phyloP scores from a whole-genome alignment of 306 rosid species.

The Prunus fruticosa region DNA sequence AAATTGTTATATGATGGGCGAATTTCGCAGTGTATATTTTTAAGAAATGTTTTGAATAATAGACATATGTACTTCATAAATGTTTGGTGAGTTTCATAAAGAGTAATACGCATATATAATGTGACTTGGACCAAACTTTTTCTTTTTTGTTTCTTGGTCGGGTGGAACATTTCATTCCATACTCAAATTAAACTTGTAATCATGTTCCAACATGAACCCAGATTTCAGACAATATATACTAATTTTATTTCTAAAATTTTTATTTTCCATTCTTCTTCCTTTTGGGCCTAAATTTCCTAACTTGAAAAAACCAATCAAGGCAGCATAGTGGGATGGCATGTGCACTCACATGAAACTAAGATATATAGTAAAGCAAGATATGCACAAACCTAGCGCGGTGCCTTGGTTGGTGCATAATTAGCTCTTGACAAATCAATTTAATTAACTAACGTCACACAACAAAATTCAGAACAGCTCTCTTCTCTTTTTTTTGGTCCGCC shows the following conservation, averaged over 20 bases:
- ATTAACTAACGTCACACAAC: not conserved
- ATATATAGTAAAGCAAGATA: constrained; percentile 9
- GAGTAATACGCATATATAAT: not conserved
- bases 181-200: not conserved
- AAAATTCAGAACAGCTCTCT: not conserved
- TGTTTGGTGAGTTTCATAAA: not conserved
- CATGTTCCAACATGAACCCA: constrained; percentile 19
- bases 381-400: not conserved
- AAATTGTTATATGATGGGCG: too few relatives aligned
- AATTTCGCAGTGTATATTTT: too few relatives aligned
- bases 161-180: not conserved
- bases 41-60: too few relatives aligned
- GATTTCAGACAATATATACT: constrained; percentile 13
- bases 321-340: constrained; percentile 20
- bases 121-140: not conserved
- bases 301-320: constrained; percentile 15
- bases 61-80: not conserved
- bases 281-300: not conserved
- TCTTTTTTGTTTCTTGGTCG: constrained; percentile 7
- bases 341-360: constrained; percentile 11
- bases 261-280: not conserved
- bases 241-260: not conserved
- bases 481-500: too few relatives aligned
- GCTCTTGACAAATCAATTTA: not conserved
- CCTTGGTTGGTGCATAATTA: not conserved